These are phyloP conservation scores for Parasitella parasitica DNA, from an alignment of 371 early-diverging fungal genomes.

Conservation along the genomic window DNA sequence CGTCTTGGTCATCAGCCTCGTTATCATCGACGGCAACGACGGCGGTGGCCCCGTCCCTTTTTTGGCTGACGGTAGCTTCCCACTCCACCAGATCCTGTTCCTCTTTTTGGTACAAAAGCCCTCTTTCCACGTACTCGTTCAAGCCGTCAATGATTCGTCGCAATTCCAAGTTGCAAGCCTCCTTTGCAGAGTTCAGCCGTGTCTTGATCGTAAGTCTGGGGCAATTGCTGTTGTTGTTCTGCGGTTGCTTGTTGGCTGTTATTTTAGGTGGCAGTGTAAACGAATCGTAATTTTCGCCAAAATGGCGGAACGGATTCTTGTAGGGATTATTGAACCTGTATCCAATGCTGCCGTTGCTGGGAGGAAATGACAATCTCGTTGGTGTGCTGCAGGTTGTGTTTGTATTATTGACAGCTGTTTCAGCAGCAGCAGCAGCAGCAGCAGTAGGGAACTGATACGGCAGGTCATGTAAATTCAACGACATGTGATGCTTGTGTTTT, in stretches of 20 bases:
- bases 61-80: not conserved
- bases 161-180: conserved; percentile 51
- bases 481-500: not conserved
- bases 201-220: conserved; percentile 32
- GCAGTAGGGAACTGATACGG: conserved; percentile 5
- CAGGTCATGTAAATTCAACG: conserved; percentile 6
- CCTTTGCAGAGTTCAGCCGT: conserved; percentile 41
- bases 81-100: not conserved
- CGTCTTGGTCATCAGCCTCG: not conserved
- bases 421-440: not conserved
- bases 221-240: not conserved
- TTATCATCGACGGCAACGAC: too few species aligned
- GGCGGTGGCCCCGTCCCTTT: too few species aligned
- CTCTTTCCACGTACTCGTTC: conserved; percentile 70
- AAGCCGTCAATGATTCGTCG: conserved; percentile 72
- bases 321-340: conserved; percentile 12
- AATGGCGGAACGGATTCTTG: conserved; percentile 11
- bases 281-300: conserved; percentile 5
- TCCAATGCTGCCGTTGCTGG: not conserved
- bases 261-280: not conserved
- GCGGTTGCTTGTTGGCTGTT: not conserved
- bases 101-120: conserved; percentile 45
- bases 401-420: not conserved
- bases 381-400: not conserved
- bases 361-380: not conserved